phyloP scores from a whole-genome alignment of 768 basidiomycete genomes.

The Pleurotus sapidus region DNA sequence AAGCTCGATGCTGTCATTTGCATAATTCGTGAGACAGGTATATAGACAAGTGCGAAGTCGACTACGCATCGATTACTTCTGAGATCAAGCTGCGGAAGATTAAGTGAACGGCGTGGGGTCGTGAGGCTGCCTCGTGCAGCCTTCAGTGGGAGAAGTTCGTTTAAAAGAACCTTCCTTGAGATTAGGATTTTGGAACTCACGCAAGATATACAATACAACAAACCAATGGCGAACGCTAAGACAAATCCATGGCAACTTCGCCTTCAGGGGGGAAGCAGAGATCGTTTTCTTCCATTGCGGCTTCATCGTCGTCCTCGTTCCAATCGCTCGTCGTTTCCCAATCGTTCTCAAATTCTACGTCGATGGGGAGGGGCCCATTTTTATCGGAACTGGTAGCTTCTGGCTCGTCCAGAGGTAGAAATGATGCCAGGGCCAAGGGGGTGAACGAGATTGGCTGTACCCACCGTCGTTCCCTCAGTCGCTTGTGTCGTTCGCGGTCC shows the following conservation, averaged over 20 bases:
- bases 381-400: constrained; percentile 34
- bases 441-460: constrained; percentile 72
- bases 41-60: too few relatives aligned
- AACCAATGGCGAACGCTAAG: constrained; percentile 14
- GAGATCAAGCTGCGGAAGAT: too few relatives aligned
- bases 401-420: constrained; percentile 51
- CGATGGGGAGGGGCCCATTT: constrained; percentile 59
- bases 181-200: too few relatives aligned
- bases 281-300: constrained; percentile 64
- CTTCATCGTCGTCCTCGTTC: constrained; percentile 87
- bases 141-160: too few relatives aligned
- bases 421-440: constrained; percentile 48
- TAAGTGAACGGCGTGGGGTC: too few relatives aligned
- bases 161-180: too few relatives aligned
- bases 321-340: constrained; percentile 91
- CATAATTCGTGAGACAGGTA: too few relatives aligned
- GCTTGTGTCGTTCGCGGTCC: constrained; percentile 89
- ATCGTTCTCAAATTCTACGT: constrained; percentile 86
- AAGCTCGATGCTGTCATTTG: not conserved
- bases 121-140: too few relatives aligned
- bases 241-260: constrained; percentile 42
- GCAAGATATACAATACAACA: too few relatives aligned
- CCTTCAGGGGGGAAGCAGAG: constrained; percentile 61
- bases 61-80: too few relatives aligned
- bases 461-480: constrained; percentile 88